A percentile compares a stretch with the other conserved stretches of the same genome.
These are phyloP conservation scores for Amanita exitialis DNA, from an alignment of 768 basidiomycete species.

Conservation along the genomic window DNA sequence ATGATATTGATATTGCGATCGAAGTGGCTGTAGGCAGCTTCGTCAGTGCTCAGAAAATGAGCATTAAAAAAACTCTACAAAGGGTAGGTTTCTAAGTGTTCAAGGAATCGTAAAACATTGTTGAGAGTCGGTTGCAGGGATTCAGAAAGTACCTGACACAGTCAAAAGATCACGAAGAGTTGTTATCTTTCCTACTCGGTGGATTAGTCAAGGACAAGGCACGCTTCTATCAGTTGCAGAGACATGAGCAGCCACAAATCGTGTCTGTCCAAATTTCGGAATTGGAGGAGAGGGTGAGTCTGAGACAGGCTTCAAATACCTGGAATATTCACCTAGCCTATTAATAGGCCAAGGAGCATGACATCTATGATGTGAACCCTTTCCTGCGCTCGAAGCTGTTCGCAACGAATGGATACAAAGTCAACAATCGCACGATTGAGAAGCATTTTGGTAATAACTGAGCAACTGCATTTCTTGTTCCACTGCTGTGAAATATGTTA, in stretches of 20 bases:
- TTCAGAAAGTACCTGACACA: constrained; percentile 98
- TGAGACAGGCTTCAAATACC: background rate
- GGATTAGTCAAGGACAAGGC: constrained; percentile 90
- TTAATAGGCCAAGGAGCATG: constrained; percentile 85
- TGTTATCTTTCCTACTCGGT: constrained; percentile 90
- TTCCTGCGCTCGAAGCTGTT: constrained; percentile 87
- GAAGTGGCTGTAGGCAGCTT: constrained; percentile 93
- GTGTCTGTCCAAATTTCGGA: constrained; percentile 72
- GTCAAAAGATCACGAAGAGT: constrained; percentile 91
- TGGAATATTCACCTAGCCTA: constrained; percentile 2
- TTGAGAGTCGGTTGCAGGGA: constrained; percentile 36
- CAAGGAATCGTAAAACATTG: background rate
- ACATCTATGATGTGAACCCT: constrained; percentile 83
- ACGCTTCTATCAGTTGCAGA: constrained; percentile 70
- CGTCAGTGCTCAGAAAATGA: constrained; percentile 94
- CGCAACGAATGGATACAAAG: constrained; percentile 77
- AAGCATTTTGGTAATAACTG: constrained; percentile 54
- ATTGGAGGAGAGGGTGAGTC: constrained; percentile 76
- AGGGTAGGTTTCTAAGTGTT: constrained; percentile 44
- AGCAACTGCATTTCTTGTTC: constrained; percentile 9
- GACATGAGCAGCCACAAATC: constrained; percentile 66
- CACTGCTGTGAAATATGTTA: constrained; percentile 9
- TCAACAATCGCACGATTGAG: constrained; percentile 57
- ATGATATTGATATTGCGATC: constrained; percentile 96
- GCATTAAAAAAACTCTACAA: constrained; percentile 96